Base-by-base conservation (phyloP, 257 asterid species). In the Solanum tarijense region DNA sequence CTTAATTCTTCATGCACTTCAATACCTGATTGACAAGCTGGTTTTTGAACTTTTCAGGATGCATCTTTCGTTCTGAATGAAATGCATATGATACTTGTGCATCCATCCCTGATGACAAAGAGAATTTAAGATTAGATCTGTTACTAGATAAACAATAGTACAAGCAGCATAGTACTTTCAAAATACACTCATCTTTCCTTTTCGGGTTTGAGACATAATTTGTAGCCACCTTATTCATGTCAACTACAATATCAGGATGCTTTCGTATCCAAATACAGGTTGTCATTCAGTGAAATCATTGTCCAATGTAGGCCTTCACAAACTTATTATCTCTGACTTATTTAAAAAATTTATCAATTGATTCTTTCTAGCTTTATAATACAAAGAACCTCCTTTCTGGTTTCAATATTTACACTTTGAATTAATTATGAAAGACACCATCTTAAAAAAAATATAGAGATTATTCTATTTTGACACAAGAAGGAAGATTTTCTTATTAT, bases 81-180 rank as follows among this genome's bases (percentile, higher is more conserved):
- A 96, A 96, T 52, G 98, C 98, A 81, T 95, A 96, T 35, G 99
- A 96, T 84, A 95, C 98, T 90, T 96, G 99, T 9, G 98, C 99
- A 89, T 96, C 99, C 99, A 96, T 95, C 60, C 99, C 99, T 96
- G 94, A 52, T 81, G 86, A 87, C 55, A 35, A n/a, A 82, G 31
- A 52, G 4, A 18, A 48, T 31, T 46, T 9, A 48, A 39, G 16
- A 18, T 46, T 46, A 81, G 41, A 52, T 10, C 4, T 82, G 27
- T 34, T 18, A 81, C 10, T 5, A 16, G 85, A 81, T 81, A 46
- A 79, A 81, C 31, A 48, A 48, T 48, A 82, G 69, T 82, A 48
- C 43, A 48, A 18, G 69, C 16, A 48, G 21, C 69, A 29, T 18
- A 18, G 4, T 10, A 82, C 86, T 11, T 46, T 82, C 86, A 48